Percentiles rank a stretch among this genome's conserved stretches.
Evolutionary conservation across 2,329 filamentous ascomycete genomes (phyloP).

Genomic region (Colletotrichum sp.): DNA sequence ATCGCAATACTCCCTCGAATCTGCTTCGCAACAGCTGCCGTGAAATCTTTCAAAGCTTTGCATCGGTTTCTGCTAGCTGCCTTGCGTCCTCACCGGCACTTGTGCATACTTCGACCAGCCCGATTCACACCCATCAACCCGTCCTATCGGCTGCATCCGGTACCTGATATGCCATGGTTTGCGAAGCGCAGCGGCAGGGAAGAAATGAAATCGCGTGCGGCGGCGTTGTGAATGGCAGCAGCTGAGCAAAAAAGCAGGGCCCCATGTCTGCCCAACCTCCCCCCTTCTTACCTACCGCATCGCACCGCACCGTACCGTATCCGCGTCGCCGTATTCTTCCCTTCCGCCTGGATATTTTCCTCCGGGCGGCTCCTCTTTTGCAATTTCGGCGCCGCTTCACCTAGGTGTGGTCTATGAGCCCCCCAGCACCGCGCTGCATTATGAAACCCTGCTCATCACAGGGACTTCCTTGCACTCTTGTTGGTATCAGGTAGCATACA

Average conservation of each 20-base stretch:
- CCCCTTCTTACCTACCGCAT: not conserved
- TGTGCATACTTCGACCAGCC: not conserved
- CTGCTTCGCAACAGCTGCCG: not conserved
- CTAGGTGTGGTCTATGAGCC: not conserved
- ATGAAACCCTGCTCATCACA: slow-evolving; percentile 1
- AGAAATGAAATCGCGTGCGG: not conserved
- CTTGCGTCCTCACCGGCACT: not conserved
- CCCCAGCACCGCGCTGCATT: not conserved
- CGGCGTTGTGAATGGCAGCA: not conserved
- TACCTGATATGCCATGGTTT: not conserved
- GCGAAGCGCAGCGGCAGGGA: not conserved
- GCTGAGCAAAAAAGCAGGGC: not conserved
- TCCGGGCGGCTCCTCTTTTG: slow-evolving; percentile 10
- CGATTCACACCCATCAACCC: not conserved
- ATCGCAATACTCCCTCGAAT: not conserved
- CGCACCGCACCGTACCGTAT: not conserved
- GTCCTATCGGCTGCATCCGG: not conserved
- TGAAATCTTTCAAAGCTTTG: not conserved
- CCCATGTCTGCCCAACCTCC: not conserved
- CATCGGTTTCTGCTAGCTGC: not conserved
- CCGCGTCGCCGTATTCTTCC: not conserved
- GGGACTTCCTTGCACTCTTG: not conserved
- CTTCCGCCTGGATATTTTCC: slow-evolving; percentile 12
- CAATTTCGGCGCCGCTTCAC: not conserved
- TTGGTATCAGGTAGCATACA: not conserved